A percentile compares a stretch with the other conserved stretches of the same genome.
These are phyloP conservation scores for Chrysanthemum seticuspe DNA, from an alignment of 129 eudicot species.

Conservation along the genomic window DNA sequence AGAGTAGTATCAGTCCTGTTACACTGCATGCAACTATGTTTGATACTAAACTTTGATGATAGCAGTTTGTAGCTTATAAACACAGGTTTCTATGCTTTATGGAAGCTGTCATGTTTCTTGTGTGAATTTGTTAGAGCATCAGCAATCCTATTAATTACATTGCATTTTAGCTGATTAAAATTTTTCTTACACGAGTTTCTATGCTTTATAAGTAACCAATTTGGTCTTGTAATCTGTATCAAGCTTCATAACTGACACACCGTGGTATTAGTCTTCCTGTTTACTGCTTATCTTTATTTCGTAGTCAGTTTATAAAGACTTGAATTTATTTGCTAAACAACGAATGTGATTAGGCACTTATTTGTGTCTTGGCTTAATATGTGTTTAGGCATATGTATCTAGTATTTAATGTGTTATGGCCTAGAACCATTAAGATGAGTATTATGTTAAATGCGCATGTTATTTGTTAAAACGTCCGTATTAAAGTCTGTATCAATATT, in stretches of 20 bases:
- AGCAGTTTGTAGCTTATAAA: too few relatives aligned
- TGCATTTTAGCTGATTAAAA: too few relatives aligned
- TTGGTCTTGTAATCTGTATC: not conserved
- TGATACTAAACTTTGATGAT: too few relatives aligned
- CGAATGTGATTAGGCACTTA: not conserved
- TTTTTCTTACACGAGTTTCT: too few relatives aligned
- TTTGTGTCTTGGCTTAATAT: not conserved
- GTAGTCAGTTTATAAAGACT: not conserved
- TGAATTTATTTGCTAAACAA: not conserved
- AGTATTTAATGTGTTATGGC: conserved; percentile 18
- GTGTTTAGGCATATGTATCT: conserved; percentile 14
- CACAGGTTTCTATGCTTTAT: too few relatives aligned
- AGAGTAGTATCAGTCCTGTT: too few relatives aligned
- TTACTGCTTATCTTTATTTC: not conserved
- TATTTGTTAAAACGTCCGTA: conserved; percentile 30
- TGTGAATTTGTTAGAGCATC: too few relatives aligned
- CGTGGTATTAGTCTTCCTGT: not conserved
- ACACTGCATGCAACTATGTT: too few relatives aligned
- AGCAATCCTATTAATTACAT: too few relatives aligned
- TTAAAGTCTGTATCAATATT: conserved; percentile 16
- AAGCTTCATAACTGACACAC: not conserved
- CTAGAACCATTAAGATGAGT: conserved; percentile 24
- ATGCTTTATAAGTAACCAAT: not conserved
- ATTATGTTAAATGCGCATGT: conserved; percentile 28
- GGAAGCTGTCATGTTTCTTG: too few relatives aligned